Conservation (phyloP, 1,139 yeast genomes). For the Kodamaea plutei region DNA sequence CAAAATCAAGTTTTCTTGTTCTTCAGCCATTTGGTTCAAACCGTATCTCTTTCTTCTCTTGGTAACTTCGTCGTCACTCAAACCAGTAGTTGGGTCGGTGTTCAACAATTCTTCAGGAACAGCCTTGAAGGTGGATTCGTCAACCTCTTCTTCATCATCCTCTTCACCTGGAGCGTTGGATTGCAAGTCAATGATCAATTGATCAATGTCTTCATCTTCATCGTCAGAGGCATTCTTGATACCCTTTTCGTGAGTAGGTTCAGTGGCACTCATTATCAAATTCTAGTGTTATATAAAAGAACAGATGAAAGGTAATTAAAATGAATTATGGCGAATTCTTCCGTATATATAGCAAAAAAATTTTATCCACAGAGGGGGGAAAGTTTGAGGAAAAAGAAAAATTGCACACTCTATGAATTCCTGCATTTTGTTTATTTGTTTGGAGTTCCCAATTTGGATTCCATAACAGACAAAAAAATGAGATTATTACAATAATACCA, state of each 20-base stretch:
- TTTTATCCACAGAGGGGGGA: no score
- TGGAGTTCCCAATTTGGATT: conserved; percentile 2
- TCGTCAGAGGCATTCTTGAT: conserved; percentile 53
- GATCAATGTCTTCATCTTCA: conserved; percentile 84
- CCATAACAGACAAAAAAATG: no score
- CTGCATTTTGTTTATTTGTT: conserved; percentile 2
- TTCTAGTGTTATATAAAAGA: no score
- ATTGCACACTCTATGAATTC: conserved; percentile 5
- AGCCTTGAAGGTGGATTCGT: conserved; percentile 48
- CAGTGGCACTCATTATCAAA: conserved; percentile 41
- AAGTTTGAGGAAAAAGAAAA: conserved; percentile 2
- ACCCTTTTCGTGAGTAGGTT: conserved; percentile 48
- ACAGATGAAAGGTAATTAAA: no score
- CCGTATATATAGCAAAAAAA: conserved; percentile 4
- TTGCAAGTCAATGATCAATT: conserved; percentile 83
- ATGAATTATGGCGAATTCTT: conserved; percentile 1
- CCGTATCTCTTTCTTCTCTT: conserved; percentile 94
- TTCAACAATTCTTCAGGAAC: conserved; percentile 88
- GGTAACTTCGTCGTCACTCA: conserved; percentile 73
- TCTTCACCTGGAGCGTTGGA: conserved; percentile 57
- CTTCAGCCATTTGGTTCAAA: conserved; percentile 92
- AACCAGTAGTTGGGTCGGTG: conserved; percentile 82
- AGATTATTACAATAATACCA: no score
- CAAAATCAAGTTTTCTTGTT: conserved; percentile 73
- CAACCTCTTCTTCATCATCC: conserved; percentile 49